Percentiles rank a stretch among this genome's conserved stretches.
Conservation (phyloP, 768 basidiomycete species). For the Crassisporium funariophilum region DNA sequence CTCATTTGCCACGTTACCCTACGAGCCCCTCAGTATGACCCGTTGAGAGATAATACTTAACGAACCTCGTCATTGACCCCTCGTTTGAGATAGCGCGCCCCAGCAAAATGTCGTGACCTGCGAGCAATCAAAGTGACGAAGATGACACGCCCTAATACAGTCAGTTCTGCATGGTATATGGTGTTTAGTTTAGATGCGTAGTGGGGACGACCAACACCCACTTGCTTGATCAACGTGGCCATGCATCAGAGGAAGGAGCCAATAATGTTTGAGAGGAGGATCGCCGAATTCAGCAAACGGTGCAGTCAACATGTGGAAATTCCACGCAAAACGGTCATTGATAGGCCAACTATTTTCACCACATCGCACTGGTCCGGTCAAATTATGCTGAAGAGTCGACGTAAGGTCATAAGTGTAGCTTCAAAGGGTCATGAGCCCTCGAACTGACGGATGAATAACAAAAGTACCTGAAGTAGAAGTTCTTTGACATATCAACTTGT, state of each 20-base stretch:
- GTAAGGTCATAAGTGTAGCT: slow-evolving; percentile 98
- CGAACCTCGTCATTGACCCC: slow-evolving; percentile 91
- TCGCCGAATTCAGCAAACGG: slow-evolving; percentile 55
- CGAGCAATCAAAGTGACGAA: slow-evolving; percentile 96
- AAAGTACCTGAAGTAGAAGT: slow-evolving; percentile 93
- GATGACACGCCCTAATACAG: slow-evolving; percentile 84
- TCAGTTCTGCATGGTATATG: slow-evolving; percentile 64
- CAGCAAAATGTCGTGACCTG: slow-evolving; percentile 92
- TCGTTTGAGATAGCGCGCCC: slow-evolving; percentile 90
- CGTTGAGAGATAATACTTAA: not conserved
- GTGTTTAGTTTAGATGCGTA: not conserved
- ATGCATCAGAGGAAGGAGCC: slow-evolving; percentile 91
- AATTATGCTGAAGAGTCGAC: slow-evolving; percentile 92
- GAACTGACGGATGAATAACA: not conserved
- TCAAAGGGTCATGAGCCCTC: slow-evolving; percentile 8
- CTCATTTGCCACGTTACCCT: slow-evolving; percentile 99
- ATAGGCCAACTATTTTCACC: slow-evolving; percentile 61
- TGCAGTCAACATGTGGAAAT: slow-evolving; percentile 79
- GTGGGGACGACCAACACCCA: too few species aligned
- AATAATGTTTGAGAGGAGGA: slow-evolving; percentile 59
- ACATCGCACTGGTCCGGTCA: slow-evolving; percentile 57
- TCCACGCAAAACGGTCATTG: slow-evolving; percentile 94
- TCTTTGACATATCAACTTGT: slow-evolving; percentile 97
- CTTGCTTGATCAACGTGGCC: slow-evolving; percentile 99
- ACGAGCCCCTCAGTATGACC: not conserved